These are phyloP conservation scores for Brachypodium distachyon DNA, from an alignment of 202 grass and related monocot genomes.

Conservation along the genomic window DNA sequence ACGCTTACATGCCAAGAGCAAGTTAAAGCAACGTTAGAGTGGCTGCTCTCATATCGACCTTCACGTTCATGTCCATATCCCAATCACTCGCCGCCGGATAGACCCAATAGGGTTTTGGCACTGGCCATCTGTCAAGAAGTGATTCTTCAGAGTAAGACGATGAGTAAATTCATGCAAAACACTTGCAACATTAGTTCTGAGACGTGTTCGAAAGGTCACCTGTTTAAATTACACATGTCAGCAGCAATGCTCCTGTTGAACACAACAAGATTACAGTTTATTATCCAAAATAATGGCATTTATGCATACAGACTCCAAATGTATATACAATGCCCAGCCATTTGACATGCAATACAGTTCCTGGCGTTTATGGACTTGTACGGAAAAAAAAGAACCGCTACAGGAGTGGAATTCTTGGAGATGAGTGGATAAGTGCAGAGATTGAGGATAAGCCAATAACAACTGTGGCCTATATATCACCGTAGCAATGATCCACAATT, in stretches of 20 bases:
- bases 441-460: not conserved
- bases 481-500: too few relatives aligned
- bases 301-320: not conserved
- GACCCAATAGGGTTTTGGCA: not conserved
- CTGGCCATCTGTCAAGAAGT: not conserved
- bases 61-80: not conserved
- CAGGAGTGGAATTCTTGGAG: not conserved
- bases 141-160: not conserved
- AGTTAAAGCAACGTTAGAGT: not conserved
- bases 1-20: not conserved
- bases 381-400: not conserved
- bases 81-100: not conserved
- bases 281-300: not conserved
- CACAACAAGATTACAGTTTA: not conserved
- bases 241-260: not conserved
- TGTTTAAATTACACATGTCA: not conserved
- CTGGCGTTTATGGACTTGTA: not conserved
- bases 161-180: not conserved
- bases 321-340: not conserved
- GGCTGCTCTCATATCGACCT: not conserved
- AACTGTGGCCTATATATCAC: not conserved
- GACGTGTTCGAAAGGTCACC: not conserved
- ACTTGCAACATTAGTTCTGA: not conserved
- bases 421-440: not conserved
- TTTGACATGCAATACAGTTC: not conserved